phyloP scores from a whole-genome alignment of 1,139 yeast genomes.

The Yamadazyma blattariae region DNA sequence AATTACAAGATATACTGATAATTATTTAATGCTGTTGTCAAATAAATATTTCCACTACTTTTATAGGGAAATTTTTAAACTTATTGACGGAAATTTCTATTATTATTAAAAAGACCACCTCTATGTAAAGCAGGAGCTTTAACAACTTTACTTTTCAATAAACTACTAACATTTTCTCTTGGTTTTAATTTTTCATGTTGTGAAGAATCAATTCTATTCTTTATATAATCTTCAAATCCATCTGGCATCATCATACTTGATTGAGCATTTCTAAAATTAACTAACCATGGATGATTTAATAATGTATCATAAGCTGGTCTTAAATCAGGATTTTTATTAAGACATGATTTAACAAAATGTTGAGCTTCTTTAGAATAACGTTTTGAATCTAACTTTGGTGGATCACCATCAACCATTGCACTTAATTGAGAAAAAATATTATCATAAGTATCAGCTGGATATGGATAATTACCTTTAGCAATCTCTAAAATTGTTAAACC shows the following conservation, averaged over 20 bases:
- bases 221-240: constrained; percentile 41
- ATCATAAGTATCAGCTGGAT: constrained; percentile 89
- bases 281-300: constrained; percentile 81
- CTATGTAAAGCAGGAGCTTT: constrained; percentile 44
- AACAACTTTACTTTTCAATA: constrained; percentile 38
- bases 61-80: no score
- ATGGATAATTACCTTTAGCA: constrained; percentile 90
- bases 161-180: constrained; percentile 33
- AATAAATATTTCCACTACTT: no score
- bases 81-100: constrained; percentile 11
- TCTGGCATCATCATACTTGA: constrained; percentile 19
- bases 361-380: constrained; percentile 73
- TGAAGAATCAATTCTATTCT: constrained; percentile 29
- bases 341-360: constrained; percentile 74
- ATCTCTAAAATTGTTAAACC: constrained; percentile 88
- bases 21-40: no score
- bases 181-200: constrained; percentile 20
- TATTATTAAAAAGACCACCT: constrained; percentile 28
- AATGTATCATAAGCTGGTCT: constrained; percentile 83
- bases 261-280: constrained; percentile 28
- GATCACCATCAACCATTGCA: constrained; percentile 96
- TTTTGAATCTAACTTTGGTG: constrained; percentile 63
- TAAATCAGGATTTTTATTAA: constrained; percentile 74
- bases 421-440: constrained; percentile 89
- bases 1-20: no score